Conservation (phyloP, 352 stramenopile genomes). For the Phytophthora hybrid region DNA sequence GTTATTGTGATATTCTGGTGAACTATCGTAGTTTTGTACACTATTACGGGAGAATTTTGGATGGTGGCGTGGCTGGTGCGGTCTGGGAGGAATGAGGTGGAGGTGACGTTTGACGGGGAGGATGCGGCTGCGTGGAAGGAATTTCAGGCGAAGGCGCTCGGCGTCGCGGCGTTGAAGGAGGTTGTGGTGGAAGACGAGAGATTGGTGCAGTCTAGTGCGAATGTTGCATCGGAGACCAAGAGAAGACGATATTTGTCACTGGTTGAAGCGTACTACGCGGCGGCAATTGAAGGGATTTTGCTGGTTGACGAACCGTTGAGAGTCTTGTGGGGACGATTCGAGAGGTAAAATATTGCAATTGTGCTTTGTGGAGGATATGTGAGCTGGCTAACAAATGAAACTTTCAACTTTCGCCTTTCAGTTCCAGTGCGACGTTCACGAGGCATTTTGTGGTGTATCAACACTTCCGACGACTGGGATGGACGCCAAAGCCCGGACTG, state of each 20-base stretch:
- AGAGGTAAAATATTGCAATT: slow-evolving; percentile 30
- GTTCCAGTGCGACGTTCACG: slow-evolving; percentile 44
- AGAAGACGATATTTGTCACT: slow-evolving; percentile 49
- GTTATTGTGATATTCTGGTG: slow-evolving; percentile 14
- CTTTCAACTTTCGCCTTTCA: slow-evolving; percentile 2
- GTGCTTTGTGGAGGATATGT: not conserved
- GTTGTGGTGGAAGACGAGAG: not conserved
- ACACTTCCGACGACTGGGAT: slow-evolving; percentile 67
- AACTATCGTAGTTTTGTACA: slow-evolving; percentile 13
- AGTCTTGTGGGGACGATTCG: slow-evolving; percentile 52
- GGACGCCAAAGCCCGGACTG: slow-evolving; percentile 63
- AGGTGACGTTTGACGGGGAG: slow-evolving; percentile 31
- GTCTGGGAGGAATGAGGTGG: slow-evolving; percentile 5
- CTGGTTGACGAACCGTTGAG: slow-evolving; percentile 9
- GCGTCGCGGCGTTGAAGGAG: slow-evolving; percentile 12
- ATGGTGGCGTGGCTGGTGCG: slow-evolving; percentile 44
- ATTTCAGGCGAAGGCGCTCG: slow-evolving; percentile 30
- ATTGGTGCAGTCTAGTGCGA: not conserved
- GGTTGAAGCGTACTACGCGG: slow-evolving; percentile 56
- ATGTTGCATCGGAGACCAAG: not conserved
- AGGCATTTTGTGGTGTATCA: slow-evolving; percentile 55
- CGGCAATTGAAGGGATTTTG: slow-evolving; percentile 44
- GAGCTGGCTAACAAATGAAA: not conserved
- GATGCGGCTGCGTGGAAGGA: slow-evolving; percentile 24
- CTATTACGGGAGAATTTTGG: slow-evolving; percentile 8